Conservation (phyloP, 2,329 filamentous ascomycete genomes). For the Phoma herbarum region DNA sequence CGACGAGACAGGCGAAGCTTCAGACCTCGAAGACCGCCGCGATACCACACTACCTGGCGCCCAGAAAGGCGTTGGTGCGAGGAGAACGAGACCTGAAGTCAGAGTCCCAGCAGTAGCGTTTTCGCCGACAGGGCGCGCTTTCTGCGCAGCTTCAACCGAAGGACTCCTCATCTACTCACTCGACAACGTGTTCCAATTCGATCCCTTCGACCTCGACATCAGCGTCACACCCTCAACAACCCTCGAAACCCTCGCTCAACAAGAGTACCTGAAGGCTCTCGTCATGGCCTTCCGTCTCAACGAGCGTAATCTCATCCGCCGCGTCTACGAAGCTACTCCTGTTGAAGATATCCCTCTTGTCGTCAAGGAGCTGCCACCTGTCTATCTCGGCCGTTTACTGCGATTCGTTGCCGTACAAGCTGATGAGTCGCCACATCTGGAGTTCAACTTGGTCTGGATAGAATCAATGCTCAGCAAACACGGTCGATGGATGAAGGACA, state of each 20-base stretch:
- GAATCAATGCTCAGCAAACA: conserved; percentile 82
- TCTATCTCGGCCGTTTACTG: conserved; percentile 86
- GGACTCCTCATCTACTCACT: conserved; percentile 93
- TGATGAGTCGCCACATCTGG: conserved; percentile 89
- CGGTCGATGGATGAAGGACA: conserved; percentile 83
- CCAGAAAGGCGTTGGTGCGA: conserved; percentile 85
- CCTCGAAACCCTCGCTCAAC: conserved; percentile 74
- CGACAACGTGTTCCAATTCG: conserved; percentile 84
- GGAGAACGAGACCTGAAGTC: conserved; percentile 81
- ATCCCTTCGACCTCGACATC: conserved; percentile 95
- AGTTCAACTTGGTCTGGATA: conserved; percentile 95
- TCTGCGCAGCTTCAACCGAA: conserved; percentile 95
- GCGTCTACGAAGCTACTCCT: conserved; percentile 86
- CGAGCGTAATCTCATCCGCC: conserved; percentile 79
- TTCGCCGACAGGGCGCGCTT: conserved; percentile 85
- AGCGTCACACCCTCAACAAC: conserved; percentile 84
- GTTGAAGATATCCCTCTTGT: conserved; percentile 77
- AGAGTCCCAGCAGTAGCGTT: conserved; percentile 86
- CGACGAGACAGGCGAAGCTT: conserved; percentile 86
- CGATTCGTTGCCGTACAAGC: conserved; percentile 88
- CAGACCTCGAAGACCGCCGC: conserved; percentile 84
- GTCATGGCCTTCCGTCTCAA: conserved; percentile 98
- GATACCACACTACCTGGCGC: conserved; percentile 84
- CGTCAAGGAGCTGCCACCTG: conserved; percentile 78
- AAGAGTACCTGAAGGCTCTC: conserved; percentile 88